Conservation (phyloP, 257 asterid species). For the Euphrasia confusa region DNA sequence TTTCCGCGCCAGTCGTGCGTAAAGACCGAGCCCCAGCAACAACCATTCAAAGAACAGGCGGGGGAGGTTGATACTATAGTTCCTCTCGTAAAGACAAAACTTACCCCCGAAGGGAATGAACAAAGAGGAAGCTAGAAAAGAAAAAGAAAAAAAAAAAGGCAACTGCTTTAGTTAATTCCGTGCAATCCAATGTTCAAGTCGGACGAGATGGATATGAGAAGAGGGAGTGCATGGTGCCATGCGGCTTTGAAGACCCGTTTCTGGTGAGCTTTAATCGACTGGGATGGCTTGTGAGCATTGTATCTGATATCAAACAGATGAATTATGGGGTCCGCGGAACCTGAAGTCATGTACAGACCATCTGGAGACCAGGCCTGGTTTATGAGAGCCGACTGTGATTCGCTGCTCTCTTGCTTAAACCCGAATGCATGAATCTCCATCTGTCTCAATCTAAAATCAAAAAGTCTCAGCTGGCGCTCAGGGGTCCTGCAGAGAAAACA, state of each 20-base stretch:
- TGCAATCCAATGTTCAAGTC: conserved; percentile 82
- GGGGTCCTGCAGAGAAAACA: conserved; percentile 51
- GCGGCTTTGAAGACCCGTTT: conserved; percentile 91
- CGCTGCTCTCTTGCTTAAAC: conserved; percentile 90
- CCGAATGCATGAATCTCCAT: conserved; percentile 65
- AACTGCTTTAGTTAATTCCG: conserved; percentile 24
- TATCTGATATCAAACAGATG: conserved; percentile 83
- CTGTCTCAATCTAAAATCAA: conserved; percentile 57
- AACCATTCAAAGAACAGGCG: no score
- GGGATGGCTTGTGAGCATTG: conserved; percentile 56
- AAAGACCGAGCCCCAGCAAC: no score
- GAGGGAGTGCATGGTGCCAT: conserved; percentile 78
- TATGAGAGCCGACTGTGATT: conserved; percentile 81
- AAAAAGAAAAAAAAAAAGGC: neutral
- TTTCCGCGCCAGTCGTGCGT: neutral
- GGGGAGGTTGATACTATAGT: neutral
- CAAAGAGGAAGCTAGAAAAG: neutral
- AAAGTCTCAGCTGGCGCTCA: conserved; percentile 71
- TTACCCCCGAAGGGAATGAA: neutral
- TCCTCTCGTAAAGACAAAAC: neutral
- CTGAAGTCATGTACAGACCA: conserved; percentile 73
- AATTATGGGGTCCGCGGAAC: conserved; percentile 80
- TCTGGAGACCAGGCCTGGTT: conserved; percentile 94
- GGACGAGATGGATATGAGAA: conserved; percentile 83
- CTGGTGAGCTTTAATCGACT: conserved; percentile 74